These are phyloP conservation scores for Syncephalastrum monosporum DNA, from an alignment of 371 early-diverging fungal genomes.

Conservation along the genomic window DNA sequence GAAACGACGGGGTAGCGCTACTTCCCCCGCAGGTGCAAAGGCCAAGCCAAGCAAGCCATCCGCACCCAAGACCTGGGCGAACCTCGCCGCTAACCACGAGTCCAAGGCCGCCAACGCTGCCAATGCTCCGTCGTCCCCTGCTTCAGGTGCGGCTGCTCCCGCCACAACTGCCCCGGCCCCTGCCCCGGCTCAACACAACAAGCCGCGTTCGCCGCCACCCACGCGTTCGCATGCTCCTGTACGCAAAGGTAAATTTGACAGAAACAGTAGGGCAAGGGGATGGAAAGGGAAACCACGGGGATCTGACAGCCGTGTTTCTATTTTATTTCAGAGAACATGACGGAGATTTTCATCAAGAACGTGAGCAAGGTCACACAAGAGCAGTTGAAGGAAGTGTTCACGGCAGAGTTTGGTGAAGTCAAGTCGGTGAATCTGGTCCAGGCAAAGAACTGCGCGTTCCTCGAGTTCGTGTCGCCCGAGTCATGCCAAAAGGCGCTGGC, in stretches of 20 bases:
- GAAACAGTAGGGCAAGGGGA: background rate
- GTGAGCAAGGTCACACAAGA: slow-evolving; percentile 30
- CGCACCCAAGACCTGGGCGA: slow-evolving; percentile 54
- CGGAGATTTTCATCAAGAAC: slow-evolving; percentile 40
- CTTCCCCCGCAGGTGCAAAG: slow-evolving; percentile 2
- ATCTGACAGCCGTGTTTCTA: background rate
- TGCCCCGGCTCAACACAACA: too few species aligned
- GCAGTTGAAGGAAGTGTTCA: slow-evolving; percentile 34
- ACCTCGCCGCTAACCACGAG: slow-evolving; percentile 29
- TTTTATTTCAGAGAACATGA: slow-evolving; percentile 12
- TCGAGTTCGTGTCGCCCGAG: slow-evolving; percentile 36
- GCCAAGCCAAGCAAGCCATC: slow-evolving; percentile 11
- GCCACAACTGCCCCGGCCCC: background rate
- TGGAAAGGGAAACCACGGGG: too few species aligned
- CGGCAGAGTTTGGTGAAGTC: slow-evolving; percentile 35
- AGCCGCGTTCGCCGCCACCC: background rate
- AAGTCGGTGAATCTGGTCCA: slow-evolving; percentile 25
- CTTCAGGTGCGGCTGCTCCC: background rate
- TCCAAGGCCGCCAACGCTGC: too few species aligned
- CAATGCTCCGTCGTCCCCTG: background rate
- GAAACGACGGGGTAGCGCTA: background rate
- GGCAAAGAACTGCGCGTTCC: slow-evolving; percentile 29
- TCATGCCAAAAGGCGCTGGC: slow-evolving; percentile 40
- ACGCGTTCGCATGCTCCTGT: slow-evolving; percentile 3
- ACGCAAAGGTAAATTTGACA: slow-evolving; percentile 14